Conservation (phyloP, 176 grass and related monocot genomes). For the Saccharum officinarum region DNA sequence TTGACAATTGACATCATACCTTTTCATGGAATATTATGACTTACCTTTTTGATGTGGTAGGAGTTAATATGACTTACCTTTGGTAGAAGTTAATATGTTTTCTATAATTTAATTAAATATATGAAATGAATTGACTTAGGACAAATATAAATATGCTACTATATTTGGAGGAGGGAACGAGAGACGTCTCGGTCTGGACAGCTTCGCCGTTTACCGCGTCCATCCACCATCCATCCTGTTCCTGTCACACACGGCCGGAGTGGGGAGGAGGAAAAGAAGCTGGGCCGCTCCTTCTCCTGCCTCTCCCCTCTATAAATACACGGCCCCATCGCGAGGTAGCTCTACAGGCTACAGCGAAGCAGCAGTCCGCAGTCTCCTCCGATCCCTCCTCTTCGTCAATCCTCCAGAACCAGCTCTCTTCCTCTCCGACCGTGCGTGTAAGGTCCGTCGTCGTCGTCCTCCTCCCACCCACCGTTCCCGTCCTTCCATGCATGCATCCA, state of each 20-base stretch:
- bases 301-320: constrained; percentile 40
- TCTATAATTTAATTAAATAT: background rate
- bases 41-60: background rate
- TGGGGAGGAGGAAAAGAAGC: constrained; percentile 22
- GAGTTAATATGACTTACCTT: background rate
- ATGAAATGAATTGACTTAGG: background rate
- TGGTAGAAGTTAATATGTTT: background rate
- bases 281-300: constrained; percentile 2
- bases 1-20: no score
- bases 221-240: background rate
- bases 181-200: background rate
- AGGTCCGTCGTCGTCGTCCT: background rate
- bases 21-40: no score
- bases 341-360: background rate
- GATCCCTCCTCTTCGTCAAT: background rate
- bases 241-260: background rate
- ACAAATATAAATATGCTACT: background rate
- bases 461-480: background rate
- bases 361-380: constrained; percentile 9
- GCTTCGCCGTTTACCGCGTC: background rate
- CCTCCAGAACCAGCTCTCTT: constrained; percentile 2
- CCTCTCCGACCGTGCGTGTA: background rate
- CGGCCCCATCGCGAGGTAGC: background rate
- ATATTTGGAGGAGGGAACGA: background rate
- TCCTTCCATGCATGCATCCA: background rate